Evolutionary conservation across 1,284 basidiomycete genomes (phyloP), one percentile per base, ranked within the genome.

Genomic region (Pseudozyma tsukubaensis): DNA sequence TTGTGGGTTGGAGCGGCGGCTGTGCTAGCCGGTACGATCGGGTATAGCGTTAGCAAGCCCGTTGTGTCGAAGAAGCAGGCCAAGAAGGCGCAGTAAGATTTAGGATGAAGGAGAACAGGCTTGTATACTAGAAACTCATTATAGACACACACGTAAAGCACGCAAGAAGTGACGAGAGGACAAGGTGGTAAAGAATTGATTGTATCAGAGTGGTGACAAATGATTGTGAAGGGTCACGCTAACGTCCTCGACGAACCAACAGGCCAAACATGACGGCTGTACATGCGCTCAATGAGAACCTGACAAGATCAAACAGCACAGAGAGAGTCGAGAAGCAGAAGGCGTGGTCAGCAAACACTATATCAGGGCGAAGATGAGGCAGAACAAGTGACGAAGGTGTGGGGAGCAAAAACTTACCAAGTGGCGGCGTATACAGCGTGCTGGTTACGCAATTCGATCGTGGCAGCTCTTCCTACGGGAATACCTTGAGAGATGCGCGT

Each of bases 341-440:
- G 43, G 5, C 18, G 5, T 4, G 16, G n/a, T 18, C 11, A 44
- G 43, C 11, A 19, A n/a, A n/a, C n/a, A n/a, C n/a, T n/a, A n/a
- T n/a, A n/a, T n/a, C n/a, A n/a, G n/a, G n/a, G n/a, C n/a, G n/a
- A n/a, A n/a, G n/a, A n/a, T n/a, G n/a, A n/a, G n/a, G n/a, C n/a
- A 43, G 9, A 4, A 43, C 10, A 18, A 18, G 16, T 43, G n/a
- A 32, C 19, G 11, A 48, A 29, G 44, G n/a, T 12, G 45, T 29
- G 32, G 32, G 16, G 18, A 29, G 63, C 61, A 71, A 59, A 42
- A 29, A 52, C 74, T 59, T 35, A 94, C 96, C 96, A 99, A 12
- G 96, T 99, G 18, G 92, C 89, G 7, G 96, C 93, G 85, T 99
- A 99, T 7, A 94, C 95, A 10, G 94, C 88, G 87, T 99, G 96